Evolutionary conservation across 768 basidiomycete genomes (phyloP).

Genomic region (Mycena leptocephala): DNA sequence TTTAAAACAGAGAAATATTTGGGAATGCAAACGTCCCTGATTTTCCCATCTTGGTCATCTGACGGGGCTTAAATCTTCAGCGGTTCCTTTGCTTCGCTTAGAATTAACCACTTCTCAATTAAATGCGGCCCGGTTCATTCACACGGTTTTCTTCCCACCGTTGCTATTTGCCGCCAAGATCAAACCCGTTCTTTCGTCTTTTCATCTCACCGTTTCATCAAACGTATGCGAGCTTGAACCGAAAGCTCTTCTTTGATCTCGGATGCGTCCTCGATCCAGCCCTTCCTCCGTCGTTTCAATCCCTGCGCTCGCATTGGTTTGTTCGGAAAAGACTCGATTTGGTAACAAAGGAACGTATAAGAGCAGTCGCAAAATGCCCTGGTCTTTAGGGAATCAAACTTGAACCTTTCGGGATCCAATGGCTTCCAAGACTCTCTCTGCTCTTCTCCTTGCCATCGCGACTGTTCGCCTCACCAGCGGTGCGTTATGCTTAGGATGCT

Average conservation of each 20-base stretch:
- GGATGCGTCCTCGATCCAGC: not conserved
- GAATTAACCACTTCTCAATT: too few relatives aligned
- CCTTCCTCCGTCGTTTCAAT: not conserved
- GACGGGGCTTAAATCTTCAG: not conserved
- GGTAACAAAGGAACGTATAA: not conserved
- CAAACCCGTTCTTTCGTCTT: not conserved
- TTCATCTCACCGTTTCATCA: slow-evolving; percentile 10
- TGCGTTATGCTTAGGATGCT: not conserved
- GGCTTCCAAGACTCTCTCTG: slow-evolving; percentile 14
- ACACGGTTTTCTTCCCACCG: not conserved
- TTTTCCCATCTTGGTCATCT: not conserved
- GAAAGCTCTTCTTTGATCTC: not conserved
- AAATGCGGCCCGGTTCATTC: not conserved
- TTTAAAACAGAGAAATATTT: too few relatives aligned
- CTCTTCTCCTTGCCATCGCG: slow-evolving; percentile 11
- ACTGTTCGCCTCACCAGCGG: slow-evolving; percentile 15
- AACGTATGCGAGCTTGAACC: slow-evolving; percentile 5
- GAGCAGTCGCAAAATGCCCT: not conserved
- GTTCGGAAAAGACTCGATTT: not conserved
- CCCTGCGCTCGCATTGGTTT: not conserved
- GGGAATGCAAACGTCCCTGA: too few relatives aligned
- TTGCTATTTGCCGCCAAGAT: not conserved
- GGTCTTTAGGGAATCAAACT: not conserved
- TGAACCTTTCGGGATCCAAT: slow-evolving; percentile 8
- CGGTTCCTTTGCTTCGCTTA: not conserved